Evolutionary conservation across 2,329 filamentous ascomycete genomes (phyloP).

Genomic region (Calonectria naviculata): DNA sequence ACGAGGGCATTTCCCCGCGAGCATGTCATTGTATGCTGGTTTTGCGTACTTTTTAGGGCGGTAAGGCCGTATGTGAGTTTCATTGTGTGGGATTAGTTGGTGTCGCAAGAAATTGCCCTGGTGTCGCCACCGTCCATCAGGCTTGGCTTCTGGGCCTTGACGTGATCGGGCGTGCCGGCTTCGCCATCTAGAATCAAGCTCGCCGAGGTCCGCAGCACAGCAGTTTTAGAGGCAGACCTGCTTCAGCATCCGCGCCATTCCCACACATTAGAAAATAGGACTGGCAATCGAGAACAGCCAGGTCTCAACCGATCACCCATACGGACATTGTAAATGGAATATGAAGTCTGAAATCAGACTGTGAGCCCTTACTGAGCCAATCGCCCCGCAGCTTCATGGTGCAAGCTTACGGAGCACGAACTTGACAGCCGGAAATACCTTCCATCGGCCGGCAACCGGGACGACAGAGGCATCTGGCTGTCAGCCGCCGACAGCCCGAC

Average conservation of each 20-base stretch:
- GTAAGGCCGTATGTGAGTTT: constrained; percentile 1
- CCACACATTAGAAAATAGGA: background rate
- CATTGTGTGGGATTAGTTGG: constrained; percentile 1
- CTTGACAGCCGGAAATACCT: background rate
- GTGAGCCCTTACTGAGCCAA: background rate
- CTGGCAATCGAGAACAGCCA: background rate
- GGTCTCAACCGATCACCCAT: background rate
- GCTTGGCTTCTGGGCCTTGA: constrained; percentile 15
- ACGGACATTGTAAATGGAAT: background rate
- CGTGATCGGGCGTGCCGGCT: constrained; percentile 7
- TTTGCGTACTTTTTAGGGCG: constrained; percentile 32
- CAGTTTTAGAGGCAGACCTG: background rate
- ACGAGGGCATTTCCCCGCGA: constrained; percentile 36
- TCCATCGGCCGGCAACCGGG: constrained; percentile 13
- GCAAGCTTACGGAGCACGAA: background rate
- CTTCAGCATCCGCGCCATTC: background rate
- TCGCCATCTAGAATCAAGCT: background rate
- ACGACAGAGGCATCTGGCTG: background rate
- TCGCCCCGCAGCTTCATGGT: background rate
- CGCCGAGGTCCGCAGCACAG: background rate
- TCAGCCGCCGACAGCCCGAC: constrained; percentile 23
- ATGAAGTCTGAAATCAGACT: constrained; percentile 1
- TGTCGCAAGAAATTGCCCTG: constrained; percentile 20
- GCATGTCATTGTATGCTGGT: constrained; percentile 37
- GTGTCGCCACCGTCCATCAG: constrained; percentile 22